Evolutionary conservation across 2,329 filamentous ascomycete species (phyloP).

Genomic region (Botrytis paeoniae): DNA sequence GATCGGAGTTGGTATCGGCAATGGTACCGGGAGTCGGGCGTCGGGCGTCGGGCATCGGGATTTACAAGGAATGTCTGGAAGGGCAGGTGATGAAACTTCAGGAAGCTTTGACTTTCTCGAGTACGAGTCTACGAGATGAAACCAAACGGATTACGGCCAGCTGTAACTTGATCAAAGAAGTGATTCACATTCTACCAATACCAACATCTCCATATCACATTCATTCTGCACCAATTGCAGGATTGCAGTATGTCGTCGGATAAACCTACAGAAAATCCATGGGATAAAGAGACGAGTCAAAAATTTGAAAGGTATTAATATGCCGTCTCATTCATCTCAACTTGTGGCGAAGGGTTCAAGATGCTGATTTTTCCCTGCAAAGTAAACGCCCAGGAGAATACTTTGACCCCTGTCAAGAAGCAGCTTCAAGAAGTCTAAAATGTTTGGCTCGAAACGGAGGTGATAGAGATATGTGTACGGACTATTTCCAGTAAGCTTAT

Average conservation of each 20-base stretch:
- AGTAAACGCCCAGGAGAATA: constrained; percentile 89
- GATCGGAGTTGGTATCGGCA: not conserved
- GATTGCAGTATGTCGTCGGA: constrained; percentile 30
- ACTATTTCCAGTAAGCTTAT: constrained; percentile 84
- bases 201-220: not conserved
- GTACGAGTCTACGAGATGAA: not conserved
- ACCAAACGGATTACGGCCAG: not conserved
- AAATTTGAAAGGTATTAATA: constrained; percentile 60
- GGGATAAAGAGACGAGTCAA: constrained; percentile 57
- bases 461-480: constrained; percentile 83
- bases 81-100: not conserved
- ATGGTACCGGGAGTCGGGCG: not conserved
- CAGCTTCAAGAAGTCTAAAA: constrained; percentile 77
- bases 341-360: not conserved
- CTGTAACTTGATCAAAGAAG: not conserved
- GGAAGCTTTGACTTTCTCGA: not conserved
- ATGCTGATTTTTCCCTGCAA: constrained; percentile 16
- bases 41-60: not conserved
- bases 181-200: not conserved
- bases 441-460: constrained; percentile 87
- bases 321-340: constrained; percentile 22
- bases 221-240: not conserved
- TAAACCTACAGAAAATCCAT: constrained; percentile 43
- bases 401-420: constrained; percentile 94
- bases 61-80: not conserved